Evolutionary conservation across 495 filamentous ascomycete species (phyloP).

Genomic region (Neohortaea acidophila): DNA sequence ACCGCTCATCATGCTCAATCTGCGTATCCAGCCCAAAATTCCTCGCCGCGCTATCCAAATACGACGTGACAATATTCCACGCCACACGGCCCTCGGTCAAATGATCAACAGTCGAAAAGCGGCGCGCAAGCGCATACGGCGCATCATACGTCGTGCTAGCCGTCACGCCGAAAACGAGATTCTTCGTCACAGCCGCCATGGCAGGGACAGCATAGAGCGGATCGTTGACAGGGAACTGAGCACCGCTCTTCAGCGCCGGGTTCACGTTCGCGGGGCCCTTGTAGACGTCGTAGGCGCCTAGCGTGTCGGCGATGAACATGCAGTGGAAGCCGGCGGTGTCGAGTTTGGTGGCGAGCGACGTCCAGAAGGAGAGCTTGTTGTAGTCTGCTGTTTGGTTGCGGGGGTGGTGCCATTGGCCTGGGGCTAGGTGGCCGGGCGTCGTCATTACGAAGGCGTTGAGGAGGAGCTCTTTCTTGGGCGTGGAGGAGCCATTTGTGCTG

Average conservation of each 20-base stretch:
- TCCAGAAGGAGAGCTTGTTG: conserved; percentile 39
- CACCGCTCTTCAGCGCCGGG: conserved; percentile 8
- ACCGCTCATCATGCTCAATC: conserved; percentile 48
- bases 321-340: conserved; percentile 39
- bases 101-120: conserved; percentile 52
- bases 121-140: conserved; percentile 50
- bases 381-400: conserved; percentile 37
- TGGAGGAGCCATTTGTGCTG: not conserved
- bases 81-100: conserved; percentile 50
- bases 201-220: conserved; percentile 11
- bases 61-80: conserved; percentile 57
- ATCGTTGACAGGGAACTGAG: conserved; percentile 14
- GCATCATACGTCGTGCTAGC: conserved; percentile 54
- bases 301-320: conserved; percentile 42
- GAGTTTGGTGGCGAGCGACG: conserved; percentile 33
- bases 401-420: conserved; percentile 39
- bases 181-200: conserved; percentile 38
- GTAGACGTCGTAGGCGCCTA: conserved; percentile 23
- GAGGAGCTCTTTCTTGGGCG: conserved; percentile 33
- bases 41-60: conserved; percentile 48
- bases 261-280: conserved; percentile 6
- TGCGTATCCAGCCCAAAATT: conserved; percentile 1
- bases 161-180: conserved; percentile 55
- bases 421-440: conserved; percentile 36
- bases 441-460: conserved; percentile 45